A percentile compares a stretch with the other conserved stretches of the same genome.
Conservation (phyloP, 352 stramenopile species). For the Pythium plurisporium region DNA sequence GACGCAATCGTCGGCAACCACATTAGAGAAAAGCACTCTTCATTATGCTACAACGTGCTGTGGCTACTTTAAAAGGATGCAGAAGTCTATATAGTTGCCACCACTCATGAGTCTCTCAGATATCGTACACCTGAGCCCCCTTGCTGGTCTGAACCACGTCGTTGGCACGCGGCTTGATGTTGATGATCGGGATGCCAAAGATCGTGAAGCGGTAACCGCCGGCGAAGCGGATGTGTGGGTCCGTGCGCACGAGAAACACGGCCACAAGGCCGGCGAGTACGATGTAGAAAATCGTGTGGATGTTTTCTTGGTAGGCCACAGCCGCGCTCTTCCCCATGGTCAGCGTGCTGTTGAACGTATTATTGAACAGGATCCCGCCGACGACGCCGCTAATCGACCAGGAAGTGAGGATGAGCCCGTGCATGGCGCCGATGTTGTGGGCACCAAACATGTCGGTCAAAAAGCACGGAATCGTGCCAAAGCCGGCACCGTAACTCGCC, state of each 20-base stretch:
- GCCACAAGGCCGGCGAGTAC: constrained; percentile 50
- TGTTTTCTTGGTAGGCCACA: constrained; percentile 61
- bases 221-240: constrained; percentile 59
- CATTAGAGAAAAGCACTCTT: too few species aligned
- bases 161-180: constrained; percentile 45
- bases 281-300: constrained; percentile 60
- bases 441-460: constrained; percentile 82
- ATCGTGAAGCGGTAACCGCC: constrained; percentile 58
- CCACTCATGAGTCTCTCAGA: too few species aligned
- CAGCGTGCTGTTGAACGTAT: constrained; percentile 39
- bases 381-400: constrained; percentile 76
- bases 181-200: constrained; percentile 52
- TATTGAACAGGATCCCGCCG: constrained; percentile 68
- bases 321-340: constrained; percentile 27
- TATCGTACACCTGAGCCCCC: too few species aligned
- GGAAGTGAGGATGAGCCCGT: constrained; percentile 65
- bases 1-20: too few species aligned
- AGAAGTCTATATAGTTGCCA: too few species aligned
- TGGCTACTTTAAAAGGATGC: too few species aligned
- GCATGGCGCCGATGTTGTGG: constrained; percentile 77
- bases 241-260: constrained; percentile 61
- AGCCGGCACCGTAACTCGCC: constrained; percentile 64
- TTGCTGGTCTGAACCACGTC: too few species aligned
- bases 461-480: constrained; percentile 69
- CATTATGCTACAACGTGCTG: too few species aligned